Base-by-base conservation (phyloP, 1,284 basidiomycete genomes). In the Trametes versicolor region DNA sequence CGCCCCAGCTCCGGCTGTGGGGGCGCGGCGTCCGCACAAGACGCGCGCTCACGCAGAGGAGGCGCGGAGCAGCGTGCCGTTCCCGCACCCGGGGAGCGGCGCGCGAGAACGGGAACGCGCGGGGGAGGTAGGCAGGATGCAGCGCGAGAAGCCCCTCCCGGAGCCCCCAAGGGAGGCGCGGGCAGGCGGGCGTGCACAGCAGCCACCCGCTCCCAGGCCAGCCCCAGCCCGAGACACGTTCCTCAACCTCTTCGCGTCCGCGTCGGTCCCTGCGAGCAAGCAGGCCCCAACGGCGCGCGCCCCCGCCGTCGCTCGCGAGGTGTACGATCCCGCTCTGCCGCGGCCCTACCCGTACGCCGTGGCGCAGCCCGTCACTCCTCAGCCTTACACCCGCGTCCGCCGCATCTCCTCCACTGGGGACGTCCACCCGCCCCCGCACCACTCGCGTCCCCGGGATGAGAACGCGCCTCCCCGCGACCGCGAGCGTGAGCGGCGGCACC, bases 381-480 rank as follows among this genome's bases (percentile, higher is more conserved):
- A 56, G 13, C 63, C 49, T 8, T 27, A 55, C 2, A 17, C 34
- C 4, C 27, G 58, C 25, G 47, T 66, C 36, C 59, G 60, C 37
- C 56, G 62, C 39, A 62, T 54, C n/a, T 59, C 64, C 10, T 68
- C 67, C 13, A 49, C 59, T 19, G 62, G 59, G 13, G 59, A 64
- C 48, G 55, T 56, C 25, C 47, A 43, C 41, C 57, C 55, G 0
- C 56, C 62, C 9, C 39, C 41, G 12, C 58, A 56, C 50, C 58
- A 65, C 27, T 13, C 48, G 49, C 62, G 66, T 17, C 49, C 55
- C 47, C 43, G n/a, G 2, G 58, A 62, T 55, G 58, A 58, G 64
- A 66, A 60, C 43, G 49, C 29, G 29, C 34, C 52, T 15, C 57
- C 29, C 13, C 58, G 37, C 53, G 36, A 27, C 12, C 51, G 29